Percentiles rank a stretch among this genome's conserved stretches.
These are phyloP conservation scores for Quercus rubra DNA, from an alignment of 306 rosid species.

Conservation along the genomic window DNA sequence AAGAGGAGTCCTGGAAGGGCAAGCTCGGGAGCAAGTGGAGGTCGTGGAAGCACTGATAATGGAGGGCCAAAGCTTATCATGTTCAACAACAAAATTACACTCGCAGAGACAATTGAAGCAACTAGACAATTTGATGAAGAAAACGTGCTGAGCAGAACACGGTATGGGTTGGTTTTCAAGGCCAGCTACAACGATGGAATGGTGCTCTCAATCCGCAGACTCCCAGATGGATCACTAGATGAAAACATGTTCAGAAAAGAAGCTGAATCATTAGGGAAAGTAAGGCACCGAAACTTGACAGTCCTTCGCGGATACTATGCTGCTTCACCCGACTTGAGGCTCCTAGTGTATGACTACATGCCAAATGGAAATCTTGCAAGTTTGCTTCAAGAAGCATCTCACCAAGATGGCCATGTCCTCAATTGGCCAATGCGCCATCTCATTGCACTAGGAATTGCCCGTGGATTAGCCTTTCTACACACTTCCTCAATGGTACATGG, in stretches of 20 bases:
- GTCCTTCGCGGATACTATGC: slow-evolving; percentile 95
- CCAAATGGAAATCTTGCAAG: slow-evolving; percentile 96
- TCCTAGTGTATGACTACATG: slow-evolving; percentile 84
- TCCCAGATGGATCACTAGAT: slow-evolving; percentile 62
- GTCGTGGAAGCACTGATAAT: slow-evolving; percentile 76
- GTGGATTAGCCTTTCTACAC: slow-evolving; percentile 87
- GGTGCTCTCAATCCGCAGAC: slow-evolving; percentile 88
- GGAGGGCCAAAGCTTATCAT: slow-evolving; percentile 87
- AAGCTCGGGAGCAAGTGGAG: slow-evolving; percentile 83
- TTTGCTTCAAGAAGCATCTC: slow-evolving; percentile 98
- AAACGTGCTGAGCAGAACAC: slow-evolving; percentile 84
- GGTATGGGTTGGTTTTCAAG: slow-evolving; percentile 78
- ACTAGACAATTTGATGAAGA: slow-evolving; percentile 93
- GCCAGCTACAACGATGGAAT: slow-evolving; percentile 89
- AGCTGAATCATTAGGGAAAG: slow-evolving; percentile 74
- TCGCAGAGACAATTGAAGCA: slow-evolving; percentile 85
- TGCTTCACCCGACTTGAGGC: slow-evolving; percentile 73
- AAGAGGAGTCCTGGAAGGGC: slow-evolving; percentile 76
- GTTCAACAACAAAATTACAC: slow-evolving; percentile 86
- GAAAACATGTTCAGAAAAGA: slow-evolving; percentile 85
- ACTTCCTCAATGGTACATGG: slow-evolving; percentile 70
- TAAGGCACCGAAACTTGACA: slow-evolving; percentile 76
- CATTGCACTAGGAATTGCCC: slow-evolving; percentile 89
- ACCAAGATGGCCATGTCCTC: slow-evolving; percentile 94
- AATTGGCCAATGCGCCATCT: slow-evolving; percentile 99